phyloP scores from a whole-genome alignment of 2,329 filamentous ascomycete species.

The Ophiostoma triangulosporum region DNA sequence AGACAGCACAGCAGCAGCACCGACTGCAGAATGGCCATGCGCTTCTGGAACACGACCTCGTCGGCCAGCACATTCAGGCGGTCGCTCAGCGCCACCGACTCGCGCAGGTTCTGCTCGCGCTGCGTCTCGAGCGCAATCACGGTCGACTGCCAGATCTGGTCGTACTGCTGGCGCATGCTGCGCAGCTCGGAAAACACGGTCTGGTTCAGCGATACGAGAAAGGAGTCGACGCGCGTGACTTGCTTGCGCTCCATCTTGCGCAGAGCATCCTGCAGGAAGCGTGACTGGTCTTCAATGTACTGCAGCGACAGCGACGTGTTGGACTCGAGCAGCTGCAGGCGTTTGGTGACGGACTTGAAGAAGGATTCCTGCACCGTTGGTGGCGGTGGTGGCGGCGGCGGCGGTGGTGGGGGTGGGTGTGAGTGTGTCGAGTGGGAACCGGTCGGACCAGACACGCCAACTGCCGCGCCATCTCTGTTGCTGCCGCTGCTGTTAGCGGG shows the following conservation, averaged over 20 bases:
- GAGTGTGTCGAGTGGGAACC: constrained; percentile 21
- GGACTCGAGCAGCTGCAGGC: constrained; percentile 76
- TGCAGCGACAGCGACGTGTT: constrained; percentile 88
- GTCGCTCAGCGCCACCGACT: constrained; percentile 68
- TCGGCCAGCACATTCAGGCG: constrained; percentile 84
- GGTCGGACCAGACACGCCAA: background rate
- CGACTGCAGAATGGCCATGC: constrained; percentile 86
- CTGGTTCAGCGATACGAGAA: constrained; percentile 72
- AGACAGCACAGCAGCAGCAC: constrained; percentile 78
- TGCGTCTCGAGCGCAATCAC: constrained; percentile 84
- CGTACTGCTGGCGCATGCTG: constrained; percentile 71
- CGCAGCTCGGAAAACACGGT: constrained; percentile 75
- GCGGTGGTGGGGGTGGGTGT: constrained; percentile 16
- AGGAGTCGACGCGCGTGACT: constrained; percentile 65
- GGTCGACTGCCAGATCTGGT: constrained; percentile 93
- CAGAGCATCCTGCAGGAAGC: constrained; percentile 76
- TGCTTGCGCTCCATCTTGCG: constrained; percentile 79
- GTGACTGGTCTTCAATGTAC: constrained; percentile 94
- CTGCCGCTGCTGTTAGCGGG: background rate
- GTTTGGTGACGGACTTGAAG: constrained; percentile 92
- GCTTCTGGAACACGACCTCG: constrained; percentile 74
- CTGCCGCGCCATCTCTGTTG: background rate
- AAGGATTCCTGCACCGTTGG: constrained; percentile 94
- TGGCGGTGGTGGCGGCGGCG: constrained; percentile 26
- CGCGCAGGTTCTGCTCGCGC: constrained; percentile 67